A percentile compares a stretch with the other conserved stretches of the same genome.
Conservation (phyloP, 202 grass and related monocot species). For the Tripidium arundinaceum region DNA sequence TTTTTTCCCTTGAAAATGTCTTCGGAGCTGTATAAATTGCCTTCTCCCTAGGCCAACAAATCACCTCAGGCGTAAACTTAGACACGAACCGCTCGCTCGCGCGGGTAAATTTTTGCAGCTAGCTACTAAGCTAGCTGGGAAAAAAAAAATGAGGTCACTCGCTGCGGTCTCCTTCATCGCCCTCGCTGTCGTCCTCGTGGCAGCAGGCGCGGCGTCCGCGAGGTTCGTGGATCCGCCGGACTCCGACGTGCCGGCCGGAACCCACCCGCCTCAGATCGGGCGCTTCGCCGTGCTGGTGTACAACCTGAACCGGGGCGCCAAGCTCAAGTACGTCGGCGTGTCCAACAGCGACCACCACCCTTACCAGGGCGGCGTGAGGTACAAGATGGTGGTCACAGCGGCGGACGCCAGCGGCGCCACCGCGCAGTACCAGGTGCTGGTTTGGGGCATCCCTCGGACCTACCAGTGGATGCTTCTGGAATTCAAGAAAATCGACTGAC, state of each 20-base stretch:
- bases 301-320: slow-evolving; percentile 17
- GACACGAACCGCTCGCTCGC: neutral
- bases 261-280: neutral
- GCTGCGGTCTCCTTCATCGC: slow-evolving; percentile 5
- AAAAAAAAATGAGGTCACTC: slow-evolving; percentile 16
- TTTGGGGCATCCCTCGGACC: slow-evolving; percentile 26
- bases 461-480: slow-evolving; percentile 32
- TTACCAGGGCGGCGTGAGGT: slow-evolving; percentile 19
- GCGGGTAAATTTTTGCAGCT: neutral
- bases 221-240: neutral
- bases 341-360: neutral
- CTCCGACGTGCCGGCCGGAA: neutral
- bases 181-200: neutral
- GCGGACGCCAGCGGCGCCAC: neutral
- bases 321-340: slow-evolving; percentile 28
- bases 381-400: slow-evolving; percentile 32
- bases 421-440: neutral
- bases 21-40: neutral
- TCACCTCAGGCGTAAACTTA: slow-evolving; percentile 8
- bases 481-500: slow-evolving; percentile 33
- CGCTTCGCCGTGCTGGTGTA: slow-evolving; percentile 47
- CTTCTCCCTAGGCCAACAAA: neutral
- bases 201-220: neutral
- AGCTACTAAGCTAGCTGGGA: neutral
- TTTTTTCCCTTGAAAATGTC: no score